Evolutionary conservation across 768 basidiomycete genomes (phyloP).

Genomic region (Trametes cubensis): DNA sequence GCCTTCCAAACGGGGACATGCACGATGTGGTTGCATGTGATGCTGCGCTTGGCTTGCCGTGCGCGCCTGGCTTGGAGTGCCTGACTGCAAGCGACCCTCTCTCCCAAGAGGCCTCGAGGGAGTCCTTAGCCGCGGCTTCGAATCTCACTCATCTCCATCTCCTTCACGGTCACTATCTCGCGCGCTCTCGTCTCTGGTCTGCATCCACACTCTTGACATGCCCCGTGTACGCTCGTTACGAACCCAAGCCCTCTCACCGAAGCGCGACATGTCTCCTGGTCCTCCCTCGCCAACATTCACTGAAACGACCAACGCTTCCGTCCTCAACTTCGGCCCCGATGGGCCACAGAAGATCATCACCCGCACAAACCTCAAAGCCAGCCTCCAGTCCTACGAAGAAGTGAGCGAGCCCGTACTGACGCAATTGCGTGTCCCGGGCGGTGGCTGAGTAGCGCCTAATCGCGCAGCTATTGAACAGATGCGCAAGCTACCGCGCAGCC

Average conservation of each 20-base stretch:
- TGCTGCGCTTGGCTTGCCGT: slow-evolving; percentile 18
- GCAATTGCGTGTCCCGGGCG: background rate
- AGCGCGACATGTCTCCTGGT: slow-evolving; percentile 51
- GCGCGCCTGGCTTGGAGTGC: slow-evolving; percentile 6
- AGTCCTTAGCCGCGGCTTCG: slow-evolving; percentile 4
- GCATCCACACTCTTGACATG: slow-evolving; percentile 33
- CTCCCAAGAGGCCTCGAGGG: slow-evolving; percentile 3
- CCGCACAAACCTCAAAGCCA: slow-evolving; percentile 72
- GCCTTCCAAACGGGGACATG: slow-evolving; percentile 17
- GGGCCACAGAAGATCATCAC: slow-evolving; percentile 85
- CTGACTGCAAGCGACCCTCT: slow-evolving; percentile 4
- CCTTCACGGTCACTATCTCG: background rate
- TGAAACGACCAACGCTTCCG: slow-evolving; percentile 76
- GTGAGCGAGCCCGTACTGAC: slow-evolving; percentile 45
- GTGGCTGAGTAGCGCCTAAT: slow-evolving; percentile 15
- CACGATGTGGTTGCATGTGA: slow-evolving; percentile 17
- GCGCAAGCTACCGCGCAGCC: slow-evolving; percentile 79
- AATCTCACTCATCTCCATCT: slow-evolving; percentile 12
- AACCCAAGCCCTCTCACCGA: slow-evolving; percentile 51
- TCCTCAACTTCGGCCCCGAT: slow-evolving; percentile 72
- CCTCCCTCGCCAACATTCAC: slow-evolving; percentile 87
- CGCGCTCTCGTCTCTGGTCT: background rate
- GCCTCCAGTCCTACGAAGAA: slow-evolving; percentile 79
- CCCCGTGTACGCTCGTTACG: slow-evolving; percentile 63
- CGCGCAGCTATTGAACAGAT: slow-evolving; percentile 70